Conservation (phyloP, 2,329 filamentous ascomycete genomes). For the Pseudogymnoascus sp. region DNA sequence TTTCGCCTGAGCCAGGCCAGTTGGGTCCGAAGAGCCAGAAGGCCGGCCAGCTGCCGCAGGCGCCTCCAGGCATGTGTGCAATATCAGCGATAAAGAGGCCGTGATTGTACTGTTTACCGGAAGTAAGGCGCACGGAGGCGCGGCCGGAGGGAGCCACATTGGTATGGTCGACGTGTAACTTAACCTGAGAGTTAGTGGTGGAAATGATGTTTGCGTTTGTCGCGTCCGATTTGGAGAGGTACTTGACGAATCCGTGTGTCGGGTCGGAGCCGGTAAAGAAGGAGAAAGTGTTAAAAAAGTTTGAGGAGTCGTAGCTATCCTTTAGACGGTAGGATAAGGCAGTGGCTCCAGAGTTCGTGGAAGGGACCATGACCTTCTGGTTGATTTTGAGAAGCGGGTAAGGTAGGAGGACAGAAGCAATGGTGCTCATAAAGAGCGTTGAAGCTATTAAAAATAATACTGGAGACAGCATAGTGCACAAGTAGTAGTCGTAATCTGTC, state of each 20-base stretch:
- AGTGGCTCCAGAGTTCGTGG: neutral
- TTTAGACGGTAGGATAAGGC: constrained; percentile 32
- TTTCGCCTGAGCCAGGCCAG: constrained; percentile 58
- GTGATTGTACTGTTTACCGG: constrained; percentile 53
- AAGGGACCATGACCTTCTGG: neutral
- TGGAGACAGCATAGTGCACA: neutral
- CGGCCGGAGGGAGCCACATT: constrained; percentile 47
- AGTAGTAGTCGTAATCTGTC: neutral
- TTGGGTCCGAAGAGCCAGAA: constrained; percentile 49
- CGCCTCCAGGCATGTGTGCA: constrained; percentile 62
- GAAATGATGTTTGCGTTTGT: constrained; percentile 49
- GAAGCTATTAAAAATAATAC: neutral
- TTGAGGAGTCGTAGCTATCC: constrained; percentile 37
- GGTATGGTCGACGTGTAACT: constrained; percentile 60
- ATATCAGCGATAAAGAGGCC: constrained; percentile 67
- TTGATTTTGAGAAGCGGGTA: neutral
- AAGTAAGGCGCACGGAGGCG: constrained; percentile 58
- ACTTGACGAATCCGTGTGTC: constrained; percentile 61
- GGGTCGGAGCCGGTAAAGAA: constrained; percentile 49
- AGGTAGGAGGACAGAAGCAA: neutral
- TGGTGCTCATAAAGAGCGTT: neutral
- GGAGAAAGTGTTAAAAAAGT: constrained; percentile 41
- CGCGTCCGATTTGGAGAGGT: constrained; percentile 45
- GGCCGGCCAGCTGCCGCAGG: constrained; percentile 68
- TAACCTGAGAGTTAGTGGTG: constrained; percentile 48